Evolutionary conservation across 768 basidiomycete species (phyloP).

Genomic region (Mycena olivaceomarginata): DNA sequence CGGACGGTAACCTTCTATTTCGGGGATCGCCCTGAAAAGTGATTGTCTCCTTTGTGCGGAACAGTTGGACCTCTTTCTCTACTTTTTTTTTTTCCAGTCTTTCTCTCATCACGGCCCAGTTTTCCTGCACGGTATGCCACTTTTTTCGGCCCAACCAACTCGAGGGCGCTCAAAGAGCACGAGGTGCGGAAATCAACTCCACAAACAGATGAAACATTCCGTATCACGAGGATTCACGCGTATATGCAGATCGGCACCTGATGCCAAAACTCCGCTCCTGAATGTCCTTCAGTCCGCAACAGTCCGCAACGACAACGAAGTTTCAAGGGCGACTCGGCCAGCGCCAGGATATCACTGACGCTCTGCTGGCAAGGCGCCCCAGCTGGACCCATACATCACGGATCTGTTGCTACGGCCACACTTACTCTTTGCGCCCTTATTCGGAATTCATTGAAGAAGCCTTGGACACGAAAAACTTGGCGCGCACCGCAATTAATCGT

Average conservation of each 20-base stretch:
- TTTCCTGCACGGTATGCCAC: no score
- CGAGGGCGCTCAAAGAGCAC: no score
- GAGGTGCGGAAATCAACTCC: neutral
- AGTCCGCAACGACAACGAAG: neutral
- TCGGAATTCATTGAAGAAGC: no score
- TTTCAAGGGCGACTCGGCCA: neutral
- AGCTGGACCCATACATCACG: no score
- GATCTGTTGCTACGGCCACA: no score
- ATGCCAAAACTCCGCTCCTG: neutral
- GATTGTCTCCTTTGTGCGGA: neutral
- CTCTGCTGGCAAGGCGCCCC: neutral
- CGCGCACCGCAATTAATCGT: no score
- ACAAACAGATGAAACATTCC: slow-evolving; percentile 1
- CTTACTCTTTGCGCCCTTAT: no score
- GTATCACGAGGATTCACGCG: neutral
- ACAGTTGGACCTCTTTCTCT: neutral
- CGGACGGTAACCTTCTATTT: neutral
- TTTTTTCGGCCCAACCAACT: neutral
- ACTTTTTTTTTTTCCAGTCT: neutral
- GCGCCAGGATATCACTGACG: neutral
- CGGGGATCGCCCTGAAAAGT: neutral
- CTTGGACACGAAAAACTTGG: no score
- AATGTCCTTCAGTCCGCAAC: neutral
- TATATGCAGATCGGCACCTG: neutral
- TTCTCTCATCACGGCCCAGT: no score